phyloP scores from a whole-genome alignment of 257 asterid species.

The Lycium ferocissimum region DNA sequence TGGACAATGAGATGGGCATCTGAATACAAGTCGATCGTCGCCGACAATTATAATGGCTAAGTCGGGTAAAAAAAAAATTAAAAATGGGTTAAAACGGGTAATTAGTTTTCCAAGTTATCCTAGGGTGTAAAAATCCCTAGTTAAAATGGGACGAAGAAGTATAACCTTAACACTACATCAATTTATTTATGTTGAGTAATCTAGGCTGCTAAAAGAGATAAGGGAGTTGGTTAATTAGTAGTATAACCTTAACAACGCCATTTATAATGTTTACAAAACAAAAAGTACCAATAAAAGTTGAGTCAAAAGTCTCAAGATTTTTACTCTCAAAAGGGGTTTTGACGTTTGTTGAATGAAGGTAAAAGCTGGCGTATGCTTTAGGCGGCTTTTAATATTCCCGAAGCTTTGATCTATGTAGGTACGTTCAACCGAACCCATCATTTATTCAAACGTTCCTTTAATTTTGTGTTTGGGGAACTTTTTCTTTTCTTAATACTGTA shows the following conservation, averaged over 20 bases:
- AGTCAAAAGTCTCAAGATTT: not conserved
- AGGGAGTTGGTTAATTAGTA: not conserved
- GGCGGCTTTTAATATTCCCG: not conserved
- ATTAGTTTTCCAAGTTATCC: too few relatives aligned
- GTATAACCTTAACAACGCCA: not conserved
- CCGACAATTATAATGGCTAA: too few relatives aligned
- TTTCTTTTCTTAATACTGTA: not conserved
- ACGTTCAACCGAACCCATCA: conserved; percentile 6
- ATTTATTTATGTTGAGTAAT: not conserved
- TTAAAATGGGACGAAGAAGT: not conserved
- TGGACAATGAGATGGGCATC: too few relatives aligned
- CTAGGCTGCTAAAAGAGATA: not conserved
- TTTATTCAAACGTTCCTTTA: not conserved
- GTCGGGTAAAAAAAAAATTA: too few relatives aligned
- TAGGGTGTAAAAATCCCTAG: too few relatives aligned
- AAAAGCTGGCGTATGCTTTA: not conserved
- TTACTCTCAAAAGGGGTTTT: not conserved
- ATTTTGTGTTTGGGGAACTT: not conserved
- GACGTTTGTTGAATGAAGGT: not conserved
- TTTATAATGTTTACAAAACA: not conserved
- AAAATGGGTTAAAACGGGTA: too few relatives aligned
- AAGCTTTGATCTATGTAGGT: not conserved
- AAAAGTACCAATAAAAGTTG: too few relatives aligned
- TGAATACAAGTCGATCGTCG: too few relatives aligned
- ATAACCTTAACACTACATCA: not conserved